A percentile compares a stretch with the other conserved stretches of the same genome.
phyloP scores from a whole-genome alignment of 768 basidiomycete genomes.

The Ephemerocybe angulata region DNA sequence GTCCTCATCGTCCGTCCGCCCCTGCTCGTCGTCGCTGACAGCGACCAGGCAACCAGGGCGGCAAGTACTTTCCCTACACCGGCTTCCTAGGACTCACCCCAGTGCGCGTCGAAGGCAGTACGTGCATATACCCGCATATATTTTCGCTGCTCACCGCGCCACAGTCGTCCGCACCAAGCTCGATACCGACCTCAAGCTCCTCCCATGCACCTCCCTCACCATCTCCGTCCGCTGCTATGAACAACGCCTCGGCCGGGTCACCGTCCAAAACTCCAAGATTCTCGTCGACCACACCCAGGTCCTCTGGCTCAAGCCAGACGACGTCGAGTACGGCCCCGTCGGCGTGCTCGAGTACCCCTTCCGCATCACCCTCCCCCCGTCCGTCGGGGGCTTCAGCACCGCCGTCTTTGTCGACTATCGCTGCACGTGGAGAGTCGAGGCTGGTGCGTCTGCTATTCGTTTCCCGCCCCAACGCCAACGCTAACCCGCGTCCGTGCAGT shows the following conservation, averaged over 20 bases:
- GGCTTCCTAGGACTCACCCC: slow-evolving; percentile 83
- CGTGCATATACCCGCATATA: slow-evolving; percentile 24
- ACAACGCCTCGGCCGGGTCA: slow-evolving; percentile 60
- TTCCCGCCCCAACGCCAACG: slow-evolving; percentile 14
- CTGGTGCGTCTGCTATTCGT: slow-evolving; percentile 47
- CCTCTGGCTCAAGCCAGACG: slow-evolving; percentile 65
- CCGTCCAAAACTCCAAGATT: slow-evolving; percentile 54
- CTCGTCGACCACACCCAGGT: slow-evolving; percentile 64
- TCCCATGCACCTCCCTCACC: slow-evolving; percentile 63
- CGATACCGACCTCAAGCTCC: slow-evolving; percentile 65
- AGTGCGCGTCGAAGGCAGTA: slow-evolving; percentile 73
- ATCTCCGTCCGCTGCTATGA: slow-evolving; percentile 86
- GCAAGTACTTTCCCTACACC: slow-evolving; percentile 67
- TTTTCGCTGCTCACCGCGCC: slow-evolving; percentile 11
- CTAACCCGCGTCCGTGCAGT: slow-evolving; percentile 37
- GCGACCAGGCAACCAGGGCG: slow-evolving; percentile 55
- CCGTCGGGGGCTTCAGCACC: slow-evolving; percentile 62
- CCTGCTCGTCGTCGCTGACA: slow-evolving; percentile 11
- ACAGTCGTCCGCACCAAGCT: slow-evolving; percentile 67
- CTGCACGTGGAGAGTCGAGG: slow-evolving; percentile 81
- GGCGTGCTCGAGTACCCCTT: slow-evolving; percentile 69
- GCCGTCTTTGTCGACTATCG: slow-evolving; percentile 74
- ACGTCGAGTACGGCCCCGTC: slow-evolving; percentile 55
- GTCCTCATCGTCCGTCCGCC: slow-evolving; percentile 5
- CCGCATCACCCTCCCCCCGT: slow-evolving; percentile 61